Conservation (phyloP, 768 basidiomycete genomes). For the Collybiopsis luxurians region DNA sequence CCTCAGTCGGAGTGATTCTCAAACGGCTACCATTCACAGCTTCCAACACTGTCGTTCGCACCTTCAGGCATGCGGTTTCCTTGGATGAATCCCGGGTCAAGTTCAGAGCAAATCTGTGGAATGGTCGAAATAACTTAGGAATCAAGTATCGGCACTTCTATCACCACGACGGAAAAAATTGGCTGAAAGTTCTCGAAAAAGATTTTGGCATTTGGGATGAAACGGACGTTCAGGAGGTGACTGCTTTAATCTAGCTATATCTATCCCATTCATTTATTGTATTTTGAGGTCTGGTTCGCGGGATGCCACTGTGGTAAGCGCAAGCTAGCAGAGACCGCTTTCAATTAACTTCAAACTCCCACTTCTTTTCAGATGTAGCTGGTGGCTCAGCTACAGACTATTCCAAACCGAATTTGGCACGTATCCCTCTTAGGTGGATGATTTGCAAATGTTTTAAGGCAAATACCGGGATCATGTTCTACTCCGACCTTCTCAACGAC, state of each 20-base stretch:
- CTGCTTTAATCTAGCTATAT: no score
- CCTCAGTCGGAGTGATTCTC: conserved; percentile 12
- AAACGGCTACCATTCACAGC: conserved; percentile 16
- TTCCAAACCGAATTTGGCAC: conserved; percentile 56
- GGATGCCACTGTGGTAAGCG: conserved; percentile 67
- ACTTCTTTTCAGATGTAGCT: conserved; percentile 68
- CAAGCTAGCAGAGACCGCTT: no score
- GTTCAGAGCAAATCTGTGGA: conserved; percentile 29
- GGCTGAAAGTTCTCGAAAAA: not conserved
- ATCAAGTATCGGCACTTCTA: not conserved
- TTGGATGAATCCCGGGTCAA: conserved; percentile 42
- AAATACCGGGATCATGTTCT: conserved; percentile 59
- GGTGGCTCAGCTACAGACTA: conserved; percentile 66
- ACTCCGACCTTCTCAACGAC: conserved; percentile 40
- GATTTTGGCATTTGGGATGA: conserved; percentile 19
- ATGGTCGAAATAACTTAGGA: conserved; percentile 8
- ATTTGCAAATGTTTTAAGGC: conserved; percentile 59
- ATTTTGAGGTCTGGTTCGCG: conserved; percentile 76
- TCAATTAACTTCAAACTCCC: no score
- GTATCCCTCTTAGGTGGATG: conserved; percentile 79
- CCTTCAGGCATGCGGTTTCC: conserved; percentile 40
- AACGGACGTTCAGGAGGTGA: conserved; percentile 62
- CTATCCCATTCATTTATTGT: no score
- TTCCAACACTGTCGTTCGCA: conserved; percentile 26
- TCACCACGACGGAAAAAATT: not conserved